These are phyloP conservation scores for Claviceps pusilla DNA, from an alignment of 2,329 filamentous ascomycete genomes.

Conservation along the genomic window DNA sequence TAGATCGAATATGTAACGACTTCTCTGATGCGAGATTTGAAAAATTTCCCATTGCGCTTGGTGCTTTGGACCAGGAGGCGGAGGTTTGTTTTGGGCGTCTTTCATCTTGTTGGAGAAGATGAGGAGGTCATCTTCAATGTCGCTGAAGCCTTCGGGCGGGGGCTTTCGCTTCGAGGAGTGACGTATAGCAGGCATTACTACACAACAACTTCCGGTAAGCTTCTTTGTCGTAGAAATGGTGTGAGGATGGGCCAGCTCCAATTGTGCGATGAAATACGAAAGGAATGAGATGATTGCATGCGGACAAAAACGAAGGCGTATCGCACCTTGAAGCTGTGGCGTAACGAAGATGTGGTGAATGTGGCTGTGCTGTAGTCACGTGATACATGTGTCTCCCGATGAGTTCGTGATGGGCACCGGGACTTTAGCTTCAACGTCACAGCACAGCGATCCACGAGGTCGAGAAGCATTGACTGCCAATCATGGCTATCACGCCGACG, in stretches of 20 bases:
- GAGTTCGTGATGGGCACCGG: slow-evolving; percentile 1
- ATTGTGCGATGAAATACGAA: not conserved
- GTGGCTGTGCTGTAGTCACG: slow-evolving; percentile 14
- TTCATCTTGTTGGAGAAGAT: slow-evolving; percentile 87
- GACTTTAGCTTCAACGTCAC: slow-evolving; percentile 13
- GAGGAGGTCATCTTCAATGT: slow-evolving; percentile 75
- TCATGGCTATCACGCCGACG: slow-evolving; percentile 82
- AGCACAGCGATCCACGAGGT: slow-evolving; percentile 13
- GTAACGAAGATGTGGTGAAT: slow-evolving; percentile 1
- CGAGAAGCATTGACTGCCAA: slow-evolving; percentile 28
- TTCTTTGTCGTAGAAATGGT: not conserved
- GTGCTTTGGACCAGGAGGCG: slow-evolving; percentile 63
- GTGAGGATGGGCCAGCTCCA: not conserved
- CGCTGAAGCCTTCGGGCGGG: slow-evolving; percentile 72
- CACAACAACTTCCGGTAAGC: not conserved
- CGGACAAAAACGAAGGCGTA: not conserved
- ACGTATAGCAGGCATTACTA: slow-evolving; percentile 61
- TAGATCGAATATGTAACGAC: slow-evolving; percentile 86
- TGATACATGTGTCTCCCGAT: slow-evolving; percentile 10
- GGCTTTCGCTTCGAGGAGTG: slow-evolving; percentile 65
- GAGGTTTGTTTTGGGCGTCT: slow-evolving; percentile 82
- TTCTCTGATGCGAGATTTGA: slow-evolving; percentile 87
- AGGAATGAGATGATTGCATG: not conserved
- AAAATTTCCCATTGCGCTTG: slow-evolving; percentile 96
- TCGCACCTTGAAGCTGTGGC: slow-evolving; percentile 7